phyloP scores from a whole-genome alignment of 208 protist genomes.

The Leishmania major region DNA sequence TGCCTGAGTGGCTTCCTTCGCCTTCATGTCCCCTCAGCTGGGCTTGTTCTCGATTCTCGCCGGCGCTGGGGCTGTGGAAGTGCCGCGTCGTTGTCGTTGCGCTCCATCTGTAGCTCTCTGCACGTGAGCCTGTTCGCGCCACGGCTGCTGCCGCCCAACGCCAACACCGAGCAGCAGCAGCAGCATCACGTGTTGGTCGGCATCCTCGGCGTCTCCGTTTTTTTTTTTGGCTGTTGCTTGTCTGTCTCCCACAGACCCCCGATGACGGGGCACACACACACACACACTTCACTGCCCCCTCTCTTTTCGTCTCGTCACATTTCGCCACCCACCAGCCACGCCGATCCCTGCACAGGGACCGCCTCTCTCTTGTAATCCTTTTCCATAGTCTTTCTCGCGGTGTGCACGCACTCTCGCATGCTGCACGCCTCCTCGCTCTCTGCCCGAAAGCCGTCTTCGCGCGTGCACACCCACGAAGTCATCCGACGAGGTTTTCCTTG shows the following conservation, averaged over 20 bases:
- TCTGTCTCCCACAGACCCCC: too few species aligned
- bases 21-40: background rate
- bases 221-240: too few species aligned
- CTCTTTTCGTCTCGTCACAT: background rate
- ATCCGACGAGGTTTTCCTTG: background rate
- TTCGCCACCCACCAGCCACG: too few species aligned
- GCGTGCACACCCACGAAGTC: background rate
- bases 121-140: too few species aligned
- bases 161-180: too few species aligned
- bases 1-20: background rate
- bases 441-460: background rate
- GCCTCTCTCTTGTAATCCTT: too few species aligned
- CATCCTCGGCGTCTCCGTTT: too few species aligned
- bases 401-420: background rate
- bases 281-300: background rate
- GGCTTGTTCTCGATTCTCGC: background rate
- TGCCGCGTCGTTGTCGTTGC: too few species aligned
- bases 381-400: background rate
- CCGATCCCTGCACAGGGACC: too few species aligned
- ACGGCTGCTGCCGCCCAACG: too few species aligned
- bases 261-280: slow-evolving; percentile 6
- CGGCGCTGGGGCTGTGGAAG: too few species aligned
- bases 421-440: background rate
- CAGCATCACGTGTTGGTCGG: too few species aligned
- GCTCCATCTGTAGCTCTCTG: background rate